These are phyloP conservation scores for Boechera stricta DNA, from an alignment of 345 rosid genomes.

Conservation along the genomic window DNA sequence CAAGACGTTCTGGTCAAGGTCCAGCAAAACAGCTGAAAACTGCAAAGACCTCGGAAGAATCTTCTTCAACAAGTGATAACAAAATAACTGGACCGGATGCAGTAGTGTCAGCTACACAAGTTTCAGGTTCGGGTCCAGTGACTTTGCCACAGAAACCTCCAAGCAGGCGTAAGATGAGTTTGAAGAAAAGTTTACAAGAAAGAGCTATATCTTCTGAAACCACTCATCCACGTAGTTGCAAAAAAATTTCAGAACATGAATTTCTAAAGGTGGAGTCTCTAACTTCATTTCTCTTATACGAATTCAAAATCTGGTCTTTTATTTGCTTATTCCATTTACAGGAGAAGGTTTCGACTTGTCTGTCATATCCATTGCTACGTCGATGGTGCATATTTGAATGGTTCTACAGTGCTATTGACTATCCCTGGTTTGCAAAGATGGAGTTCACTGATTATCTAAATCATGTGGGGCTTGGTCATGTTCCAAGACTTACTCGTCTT, in stretches of 20 bases:
- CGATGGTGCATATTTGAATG: constrained; percentile 92
- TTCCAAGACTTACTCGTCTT: constrained; percentile 85
- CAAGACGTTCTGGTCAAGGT: constrained; percentile 49
- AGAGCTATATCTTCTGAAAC: constrained; percentile 51
- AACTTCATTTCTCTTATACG: constrained; percentile 24
- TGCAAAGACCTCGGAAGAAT: constrained; percentile 47
- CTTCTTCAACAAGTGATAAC: constrained; percentile 50
- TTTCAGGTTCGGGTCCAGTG: constrained; percentile 50
- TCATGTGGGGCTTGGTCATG: constrained; percentile 91
- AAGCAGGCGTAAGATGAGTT: constrained; percentile 70
- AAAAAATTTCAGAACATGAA: constrained; percentile 44
- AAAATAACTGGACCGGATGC: constrained; percentile 47
- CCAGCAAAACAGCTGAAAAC: constrained; percentile 60
- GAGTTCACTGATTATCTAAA: constrained; percentile 89
- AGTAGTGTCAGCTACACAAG: constrained; percentile 48
- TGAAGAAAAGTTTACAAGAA: constrained; percentile 54
- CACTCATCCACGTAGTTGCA: constrained; percentile 45
- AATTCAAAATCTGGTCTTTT: constrained; percentile 31
- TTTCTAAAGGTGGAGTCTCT: constrained; percentile 56
- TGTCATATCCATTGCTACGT: constrained; percentile 66
- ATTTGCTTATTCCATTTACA: constrained; percentile 45
- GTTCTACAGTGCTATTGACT: constrained; percentile 96
- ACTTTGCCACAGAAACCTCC: constrained; percentile 52
- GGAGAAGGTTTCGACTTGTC: constrained; percentile 71
- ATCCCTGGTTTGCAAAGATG: constrained; percentile 96